phyloP scores from a whole-genome alignment of 306 rosid species.

The Rubus parviflorus region DNA sequence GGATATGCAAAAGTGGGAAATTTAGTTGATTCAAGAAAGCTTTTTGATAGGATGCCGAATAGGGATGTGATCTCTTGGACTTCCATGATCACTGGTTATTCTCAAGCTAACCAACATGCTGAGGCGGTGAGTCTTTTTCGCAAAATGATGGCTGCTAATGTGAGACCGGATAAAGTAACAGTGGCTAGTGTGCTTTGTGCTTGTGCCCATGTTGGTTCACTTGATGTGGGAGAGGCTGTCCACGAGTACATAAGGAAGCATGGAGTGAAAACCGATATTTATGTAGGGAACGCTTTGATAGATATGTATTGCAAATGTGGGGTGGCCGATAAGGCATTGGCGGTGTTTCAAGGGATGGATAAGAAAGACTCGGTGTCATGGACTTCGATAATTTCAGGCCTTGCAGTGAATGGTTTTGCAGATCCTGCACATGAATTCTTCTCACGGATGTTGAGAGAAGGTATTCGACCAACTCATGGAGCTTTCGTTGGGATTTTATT shows the following conservation, averaged over 20 bases:
- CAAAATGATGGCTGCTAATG: slow-evolving; percentile 77
- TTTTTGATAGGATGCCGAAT: slow-evolving; percentile 59
- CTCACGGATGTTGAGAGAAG: slow-evolving; percentile 62
- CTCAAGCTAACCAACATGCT: slow-evolving; percentile 57
- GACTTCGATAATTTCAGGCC: slow-evolving; percentile 73
- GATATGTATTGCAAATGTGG: slow-evolving; percentile 94
- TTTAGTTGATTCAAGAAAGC: slow-evolving; percentile 44
- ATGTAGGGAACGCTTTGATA: slow-evolving; percentile 73
- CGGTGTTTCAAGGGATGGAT: slow-evolving; percentile 62
- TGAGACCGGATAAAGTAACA: slow-evolving; percentile 66
- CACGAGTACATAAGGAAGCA: slow-evolving; percentile 50
- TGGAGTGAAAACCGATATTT: slow-evolving; percentile 57
- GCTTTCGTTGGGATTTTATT: slow-evolving; percentile 71
- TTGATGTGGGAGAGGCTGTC: slow-evolving; percentile 72
- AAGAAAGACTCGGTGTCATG: slow-evolving; percentile 68
- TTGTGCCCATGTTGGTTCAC: slow-evolving; percentile 84
- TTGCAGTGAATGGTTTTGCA: slow-evolving; percentile 83
- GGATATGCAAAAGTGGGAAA: slow-evolving; percentile 57
- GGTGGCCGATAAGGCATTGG: slow-evolving; percentile 65
- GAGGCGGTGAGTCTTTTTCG: slow-evolving; percentile 70
- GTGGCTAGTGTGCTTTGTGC: slow-evolving; percentile 81
- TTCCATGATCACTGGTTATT: slow-evolving; percentile 67
- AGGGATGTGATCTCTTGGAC: slow-evolving; percentile 89
- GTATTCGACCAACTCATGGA: slow-evolving; percentile 63
- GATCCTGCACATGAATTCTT: slow-evolving; percentile 58